These are phyloP conservation scores for Akanthomyces muscarius DNA, from an alignment of 2,329 filamentous ascomycete genomes.

Conservation along the genomic window DNA sequence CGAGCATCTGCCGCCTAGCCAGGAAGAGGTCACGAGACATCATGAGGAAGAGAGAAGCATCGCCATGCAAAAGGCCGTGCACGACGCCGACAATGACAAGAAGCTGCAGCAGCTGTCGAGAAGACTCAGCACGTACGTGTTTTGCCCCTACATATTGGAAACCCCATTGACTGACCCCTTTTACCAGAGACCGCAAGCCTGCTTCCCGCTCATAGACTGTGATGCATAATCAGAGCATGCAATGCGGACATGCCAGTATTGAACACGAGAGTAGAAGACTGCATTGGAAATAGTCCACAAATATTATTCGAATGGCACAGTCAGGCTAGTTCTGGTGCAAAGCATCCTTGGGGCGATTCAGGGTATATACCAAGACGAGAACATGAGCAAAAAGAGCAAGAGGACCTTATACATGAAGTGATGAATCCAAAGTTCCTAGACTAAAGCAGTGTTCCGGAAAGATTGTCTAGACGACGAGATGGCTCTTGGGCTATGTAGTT, in stretches of 20 bases:
- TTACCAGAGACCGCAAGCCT: constrained; percentile 10
- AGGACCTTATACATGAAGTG: neutral
- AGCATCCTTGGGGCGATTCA: neutral
- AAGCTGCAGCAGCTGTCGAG: constrained; percentile 82
- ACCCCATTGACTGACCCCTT: neutral
- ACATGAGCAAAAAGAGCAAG: neutral
- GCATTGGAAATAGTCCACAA: neutral
- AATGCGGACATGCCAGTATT: neutral
- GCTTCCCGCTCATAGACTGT: neutral
- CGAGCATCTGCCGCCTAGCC: constrained; percentile 84
- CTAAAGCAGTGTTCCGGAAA: constrained; percentile 2
- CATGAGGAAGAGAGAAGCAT: constrained; percentile 76
- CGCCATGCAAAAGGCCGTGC: constrained; percentile 79
- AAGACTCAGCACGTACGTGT: constrained; percentile 89
- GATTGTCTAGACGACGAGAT: neutral
- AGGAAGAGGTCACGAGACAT: constrained; percentile 84
- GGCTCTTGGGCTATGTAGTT: neutral
- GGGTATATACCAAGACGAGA: constrained; percentile 3
- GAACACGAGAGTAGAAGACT: neutral
- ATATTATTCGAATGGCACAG: neutral
- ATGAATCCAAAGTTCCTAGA: neutral
- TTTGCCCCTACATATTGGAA: neutral
- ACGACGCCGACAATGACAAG: constrained; percentile 88
- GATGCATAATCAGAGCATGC: neutral
- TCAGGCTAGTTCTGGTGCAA: constrained; percentile 1